phyloP scores from a whole-genome alignment of 805 yeast genomes.

The Cyberlindnera bimundalis region DNA sequence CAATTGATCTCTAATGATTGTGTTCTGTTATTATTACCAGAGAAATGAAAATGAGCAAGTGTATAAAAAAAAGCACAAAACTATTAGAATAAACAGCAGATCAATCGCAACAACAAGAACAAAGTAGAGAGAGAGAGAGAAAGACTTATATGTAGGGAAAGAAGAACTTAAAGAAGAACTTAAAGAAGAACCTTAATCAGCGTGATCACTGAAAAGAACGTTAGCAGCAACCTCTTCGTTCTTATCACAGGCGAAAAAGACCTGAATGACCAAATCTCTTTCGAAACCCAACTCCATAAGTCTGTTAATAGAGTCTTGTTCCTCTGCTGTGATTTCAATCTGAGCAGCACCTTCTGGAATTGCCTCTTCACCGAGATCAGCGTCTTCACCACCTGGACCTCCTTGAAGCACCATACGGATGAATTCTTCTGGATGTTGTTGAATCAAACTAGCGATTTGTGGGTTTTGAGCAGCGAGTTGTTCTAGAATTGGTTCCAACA shows the following conservation, averaged over 20 bases:
- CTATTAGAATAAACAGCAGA: background rate
- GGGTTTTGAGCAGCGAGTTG: conserved; percentile 82
- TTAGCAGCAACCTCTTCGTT: conserved; percentile 97
- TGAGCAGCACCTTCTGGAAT: conserved; percentile 41
- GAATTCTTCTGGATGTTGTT: conserved; percentile 86
- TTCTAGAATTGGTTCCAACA: conserved; percentile 78
- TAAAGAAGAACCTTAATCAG: conserved; percentile 25
- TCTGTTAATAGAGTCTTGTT: conserved; percentile 84
- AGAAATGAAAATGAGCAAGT: no score
- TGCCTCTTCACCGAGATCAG: conserved; percentile 25
- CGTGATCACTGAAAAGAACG: conserved; percentile 66
- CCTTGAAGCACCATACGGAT: conserved; percentile 65
- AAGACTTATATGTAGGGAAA: no score
- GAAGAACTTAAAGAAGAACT: no score
- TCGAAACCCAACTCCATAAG: conserved; percentile 93
- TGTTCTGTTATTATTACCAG: no score
- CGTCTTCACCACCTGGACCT: conserved; percentile 29
- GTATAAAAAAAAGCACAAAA: background rate
- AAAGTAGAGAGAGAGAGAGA: no score
- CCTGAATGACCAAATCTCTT: conserved; percentile 81
- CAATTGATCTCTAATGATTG: no score
- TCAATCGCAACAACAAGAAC: no score
- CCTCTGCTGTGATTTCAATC: conserved; percentile 71
- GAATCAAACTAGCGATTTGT: conserved; percentile 74
- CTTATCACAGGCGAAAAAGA: conserved; percentile 96